phyloP scores from a whole-genome alignment of 2,329 filamentous ascomycete species.

The Epicoccum nigrum region DNA sequence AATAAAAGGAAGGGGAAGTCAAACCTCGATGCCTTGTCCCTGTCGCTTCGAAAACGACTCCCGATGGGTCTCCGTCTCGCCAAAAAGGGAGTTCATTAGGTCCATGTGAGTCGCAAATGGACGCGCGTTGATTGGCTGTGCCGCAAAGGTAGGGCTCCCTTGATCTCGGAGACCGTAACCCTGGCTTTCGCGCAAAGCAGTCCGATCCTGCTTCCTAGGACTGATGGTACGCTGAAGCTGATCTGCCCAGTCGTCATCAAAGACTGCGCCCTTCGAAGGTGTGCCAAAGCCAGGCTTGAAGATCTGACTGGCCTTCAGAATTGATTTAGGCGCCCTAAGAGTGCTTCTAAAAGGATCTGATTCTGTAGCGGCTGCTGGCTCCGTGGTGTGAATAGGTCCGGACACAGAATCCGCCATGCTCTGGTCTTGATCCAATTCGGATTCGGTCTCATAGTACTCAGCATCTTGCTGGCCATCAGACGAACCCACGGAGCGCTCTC shows the following conservation, averaged over 20 bases:
- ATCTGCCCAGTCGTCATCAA: constrained; percentile 88
- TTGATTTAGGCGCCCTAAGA: constrained; percentile 53
- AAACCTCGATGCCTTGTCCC: constrained; percentile 83
- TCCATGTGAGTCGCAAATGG: constrained; percentile 90
- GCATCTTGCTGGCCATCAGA: constrained; percentile 66
- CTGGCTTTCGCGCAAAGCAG: constrained; percentile 70
- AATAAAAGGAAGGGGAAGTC: constrained; percentile 61
- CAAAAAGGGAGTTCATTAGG: constrained; percentile 93
- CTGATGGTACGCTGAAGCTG: constrained; percentile 94
- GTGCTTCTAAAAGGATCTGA: constrained; percentile 39
- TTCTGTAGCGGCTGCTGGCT: constrained; percentile 61
- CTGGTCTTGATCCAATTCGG: constrained; percentile 73
- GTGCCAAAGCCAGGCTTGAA: constrained; percentile 50
- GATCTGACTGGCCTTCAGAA: constrained; percentile 53
- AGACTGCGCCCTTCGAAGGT: constrained; percentile 60
- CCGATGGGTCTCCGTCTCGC: constrained; percentile 61
- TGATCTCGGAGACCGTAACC: constrained; percentile 61
- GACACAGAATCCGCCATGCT: constrained; percentile 80
- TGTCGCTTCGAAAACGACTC: constrained; percentile 59
- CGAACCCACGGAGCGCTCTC: constrained; percentile 85
- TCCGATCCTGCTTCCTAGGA: constrained; percentile 87
- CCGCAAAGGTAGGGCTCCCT: constrained; percentile 42
- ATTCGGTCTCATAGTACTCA: constrained; percentile 68
- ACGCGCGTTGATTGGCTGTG: constrained; percentile 48
- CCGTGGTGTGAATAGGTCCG: constrained; percentile 75